Evolutionary conservation across 495 filamentous ascomycete genomes (phyloP), one percentile per base, ranked within the genome.

Genomic region (Neurospora sp.): DNA sequence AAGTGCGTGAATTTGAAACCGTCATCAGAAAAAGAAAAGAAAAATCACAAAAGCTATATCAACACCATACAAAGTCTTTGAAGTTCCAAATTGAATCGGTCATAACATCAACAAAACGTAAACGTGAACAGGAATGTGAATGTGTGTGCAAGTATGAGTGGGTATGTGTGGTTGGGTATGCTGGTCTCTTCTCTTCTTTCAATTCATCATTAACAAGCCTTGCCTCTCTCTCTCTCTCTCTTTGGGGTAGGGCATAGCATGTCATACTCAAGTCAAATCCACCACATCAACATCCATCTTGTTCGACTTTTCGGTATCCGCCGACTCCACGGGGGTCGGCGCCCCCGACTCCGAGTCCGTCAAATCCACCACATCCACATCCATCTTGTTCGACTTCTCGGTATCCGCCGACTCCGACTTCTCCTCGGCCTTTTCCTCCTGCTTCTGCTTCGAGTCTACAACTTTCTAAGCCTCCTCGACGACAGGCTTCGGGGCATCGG

Each of bases 401-500:
- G 27, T 27, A 27, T 27, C 27, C 27, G 2, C 27, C 47, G 10
- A 7, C n/a, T 27, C 47, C 20, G 47, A 27, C 20, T 27, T 59
- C 20, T 59, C 10, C 10, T 8, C 14, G 53, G 14, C 27, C 10
- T 35, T 65, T 65, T 65, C 27, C 14, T 65, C 53, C 3, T 59
- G 47, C 47, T 65, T 27, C 53, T 35, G 27, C 53, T 27, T 65
- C 53, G 27, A 65, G 53, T 65, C 27, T 65, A 65, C 53, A 9
- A 9, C 53, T 65, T 65, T 65, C 53, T 65, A 65, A 8, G 75
- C 74, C 73, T 82, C 80, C 75, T 82, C 79, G 8, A 78, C 77
- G 79, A 86, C 85, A 27, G 83, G 76, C 79, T 87, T 85, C 20
- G 79, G 71, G 2, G 84, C 77, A 59, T 88, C 86, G 1, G 85